These are phyloP conservation scores for Pyricularia pennisetigena DNA, from an alignment of 2,329 filamentous ascomycete genomes.

Conservation along the genomic window DNA sequence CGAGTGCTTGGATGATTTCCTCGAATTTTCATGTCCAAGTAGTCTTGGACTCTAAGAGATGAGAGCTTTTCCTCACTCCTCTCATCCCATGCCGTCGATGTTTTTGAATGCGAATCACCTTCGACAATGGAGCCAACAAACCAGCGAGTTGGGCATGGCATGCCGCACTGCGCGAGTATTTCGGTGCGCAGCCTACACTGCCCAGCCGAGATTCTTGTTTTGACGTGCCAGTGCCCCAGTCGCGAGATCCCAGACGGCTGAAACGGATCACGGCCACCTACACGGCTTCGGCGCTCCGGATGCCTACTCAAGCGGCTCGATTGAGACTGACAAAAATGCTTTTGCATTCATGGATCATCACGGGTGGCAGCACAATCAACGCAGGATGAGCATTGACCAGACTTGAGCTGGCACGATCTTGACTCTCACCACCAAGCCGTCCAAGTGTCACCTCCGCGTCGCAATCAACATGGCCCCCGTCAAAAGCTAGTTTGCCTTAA, in stretches of 20 bases:
- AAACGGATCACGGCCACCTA: too few relatives aligned
- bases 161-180: too few relatives aligned
- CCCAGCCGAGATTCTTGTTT: too few relatives aligned
- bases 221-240: too few relatives aligned
- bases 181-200: too few relatives aligned
- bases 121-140: too few relatives aligned
- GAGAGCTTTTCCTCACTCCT: background rate
- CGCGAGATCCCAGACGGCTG: too few relatives aligned
- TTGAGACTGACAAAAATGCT: background rate
- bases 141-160: too few relatives aligned
- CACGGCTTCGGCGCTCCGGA: background rate
- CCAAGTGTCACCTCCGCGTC: background rate
- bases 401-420: background rate
- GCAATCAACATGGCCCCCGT: background rate
- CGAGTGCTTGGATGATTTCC: background rate
- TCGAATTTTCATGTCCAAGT: background rate
- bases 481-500: background rate
- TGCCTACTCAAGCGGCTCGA: background rate
- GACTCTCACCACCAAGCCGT: background rate
- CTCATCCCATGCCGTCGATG: background rate
- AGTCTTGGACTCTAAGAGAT: background rate
- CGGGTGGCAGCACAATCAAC: background rate
- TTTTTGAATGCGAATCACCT: too few relatives aligned
- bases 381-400: background rate
- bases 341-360: background rate